These are phyloP conservation scores for Euphorbia pulcherrima DNA, from an alignment of 345 rosid species.

Conservation along the genomic window DNA sequence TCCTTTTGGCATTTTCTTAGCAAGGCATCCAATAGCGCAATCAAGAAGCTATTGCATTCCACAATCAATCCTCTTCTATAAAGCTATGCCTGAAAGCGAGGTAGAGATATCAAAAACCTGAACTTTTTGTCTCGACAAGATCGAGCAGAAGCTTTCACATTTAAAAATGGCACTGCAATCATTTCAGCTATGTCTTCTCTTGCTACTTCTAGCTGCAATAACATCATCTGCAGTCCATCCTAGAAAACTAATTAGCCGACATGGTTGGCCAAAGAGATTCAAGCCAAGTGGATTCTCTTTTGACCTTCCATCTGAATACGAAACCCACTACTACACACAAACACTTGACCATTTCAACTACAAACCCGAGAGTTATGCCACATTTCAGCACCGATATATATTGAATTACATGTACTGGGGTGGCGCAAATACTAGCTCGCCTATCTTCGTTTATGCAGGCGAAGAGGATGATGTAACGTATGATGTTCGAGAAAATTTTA, in stretches of 20 bases:
- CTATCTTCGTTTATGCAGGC: constrained; percentile 19
- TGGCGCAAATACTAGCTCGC: constrained; percentile 21
- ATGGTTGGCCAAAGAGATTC: not conserved
- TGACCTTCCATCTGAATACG: constrained; percentile 14
- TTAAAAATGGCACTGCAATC: constrained; percentile 2
- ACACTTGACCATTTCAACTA: constrained; percentile 35
- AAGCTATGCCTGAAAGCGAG: too few relatives aligned
- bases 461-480: constrained; percentile 2
- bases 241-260: not conserved
- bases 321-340: constrained; percentile 18
- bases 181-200: not conserved
- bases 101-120: not conserved
- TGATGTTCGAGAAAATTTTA: not conserved
- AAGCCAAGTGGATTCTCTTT: not conserved
- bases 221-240: constrained; percentile 3
- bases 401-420: constrained; percentile 27
- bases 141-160: too few relatives aligned
- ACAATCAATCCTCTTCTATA: not conserved
- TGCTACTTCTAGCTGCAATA: not conserved
- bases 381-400: constrained; percentile 26
- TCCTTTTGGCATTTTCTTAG: not conserved
- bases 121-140: not conserved
- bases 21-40: not conserved
- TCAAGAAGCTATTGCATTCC: not conserved
- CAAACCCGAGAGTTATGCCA: constrained; percentile 26